A percentile compares a stretch with the other conserved stretches of the same genome.
Evolutionary conservation across 441 rosid genomes (phyloP).

Genomic region (Euphorbia neoarborescens): DNA sequence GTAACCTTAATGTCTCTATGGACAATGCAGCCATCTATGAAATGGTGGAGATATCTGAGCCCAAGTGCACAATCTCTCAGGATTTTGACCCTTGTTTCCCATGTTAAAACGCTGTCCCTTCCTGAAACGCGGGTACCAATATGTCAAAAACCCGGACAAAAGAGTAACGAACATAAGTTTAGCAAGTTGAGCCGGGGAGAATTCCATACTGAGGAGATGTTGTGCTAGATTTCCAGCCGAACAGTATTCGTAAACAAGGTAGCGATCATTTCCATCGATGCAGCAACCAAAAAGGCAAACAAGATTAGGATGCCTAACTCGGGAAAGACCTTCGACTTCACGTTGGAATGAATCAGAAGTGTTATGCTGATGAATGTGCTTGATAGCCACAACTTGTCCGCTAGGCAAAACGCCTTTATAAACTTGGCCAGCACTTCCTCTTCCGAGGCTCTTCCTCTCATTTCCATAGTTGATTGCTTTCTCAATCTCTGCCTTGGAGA

Average conservation of each 20-base stretch:
- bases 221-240: slow-evolving; percentile 51
- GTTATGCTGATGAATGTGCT: slow-evolving; percentile 41
- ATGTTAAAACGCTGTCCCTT: slow-evolving; percentile 35
- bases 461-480: slow-evolving; percentile 35
- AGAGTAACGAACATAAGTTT: not conserved
- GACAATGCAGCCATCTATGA: slow-evolving; percentile 58
- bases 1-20: slow-evolving; percentile 64
- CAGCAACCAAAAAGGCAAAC: slow-evolving; percentile 56
- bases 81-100: slow-evolving; percentile 56
- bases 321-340: slow-evolving; percentile 57
- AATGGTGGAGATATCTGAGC: slow-evolving; percentile 51
- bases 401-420: slow-evolving; percentile 58
- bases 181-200: not conserved
- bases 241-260: slow-evolving; percentile 59
- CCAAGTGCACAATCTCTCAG: slow-evolving; percentile 53
- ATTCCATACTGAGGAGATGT: slow-evolving; percentile 37
- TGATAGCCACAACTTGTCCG: slow-evolving; percentile 56
- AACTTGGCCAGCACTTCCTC: slow-evolving; percentile 56
- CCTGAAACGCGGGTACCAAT: slow-evolving; percentile 22
- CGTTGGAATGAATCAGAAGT: slow-evolving; percentile 38
- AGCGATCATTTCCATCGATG: slow-evolving; percentile 45
- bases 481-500: slow-evolving; percentile 53
- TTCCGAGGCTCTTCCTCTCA: slow-evolving; percentile 35
- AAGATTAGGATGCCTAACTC: slow-evolving; percentile 59
- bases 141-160: not conserved